Evolutionary conservation across 345 rosid species (phyloP).

Genomic region (Erysimum cheiranthoides): DNA sequence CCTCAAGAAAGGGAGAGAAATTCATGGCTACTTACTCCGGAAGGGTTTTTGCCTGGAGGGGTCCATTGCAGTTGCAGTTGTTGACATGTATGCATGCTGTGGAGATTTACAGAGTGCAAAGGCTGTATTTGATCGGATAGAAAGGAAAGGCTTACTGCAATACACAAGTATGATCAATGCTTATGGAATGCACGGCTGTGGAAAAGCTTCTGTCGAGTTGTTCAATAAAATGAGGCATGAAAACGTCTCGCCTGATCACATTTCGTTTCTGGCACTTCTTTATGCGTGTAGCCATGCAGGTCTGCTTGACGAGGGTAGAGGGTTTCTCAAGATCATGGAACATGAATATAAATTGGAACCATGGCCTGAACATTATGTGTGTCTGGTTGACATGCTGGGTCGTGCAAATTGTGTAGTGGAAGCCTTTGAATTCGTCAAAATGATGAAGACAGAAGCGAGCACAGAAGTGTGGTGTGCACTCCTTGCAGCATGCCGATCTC

Average conservation of each 20-base stretch:
- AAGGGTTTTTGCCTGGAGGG: conserved; percentile 65
- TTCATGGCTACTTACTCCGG: conserved; percentile 67
- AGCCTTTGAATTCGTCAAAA: conserved; percentile 69
- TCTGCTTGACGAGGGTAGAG: conserved; percentile 69
- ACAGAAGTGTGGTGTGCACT: conserved; percentile 93
- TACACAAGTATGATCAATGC: conserved; percentile 89
- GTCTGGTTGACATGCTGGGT: conserved; percentile 87
- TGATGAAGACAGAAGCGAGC: conserved; percentile 66
- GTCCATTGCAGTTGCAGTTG: conserved; percentile 61
- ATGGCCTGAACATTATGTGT: conserved; percentile 86
- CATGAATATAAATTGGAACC: conserved; percentile 68
- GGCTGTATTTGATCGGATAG: conserved; percentile 54
- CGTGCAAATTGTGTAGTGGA: conserved; percentile 73
- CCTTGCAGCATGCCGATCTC: conserved; percentile 76
- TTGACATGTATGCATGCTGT: conserved; percentile 87
- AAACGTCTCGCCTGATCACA: conserved; percentile 65
- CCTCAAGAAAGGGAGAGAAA: conserved; percentile 76
- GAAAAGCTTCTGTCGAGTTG: conserved; percentile 64
- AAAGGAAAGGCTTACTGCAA: conserved; percentile 54
- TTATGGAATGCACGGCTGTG: conserved; percentile 83
- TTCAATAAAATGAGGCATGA: conserved; percentile 59
- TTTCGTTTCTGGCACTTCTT: conserved; percentile 76
- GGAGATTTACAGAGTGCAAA: conserved; percentile 65
- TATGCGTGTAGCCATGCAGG: conserved; percentile 92
- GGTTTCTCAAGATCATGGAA: conserved; percentile 64